Evolutionary conservation across 306 rosid species (phyloP).

Genomic region (Cyamopsis tetragonoloba): DNA sequence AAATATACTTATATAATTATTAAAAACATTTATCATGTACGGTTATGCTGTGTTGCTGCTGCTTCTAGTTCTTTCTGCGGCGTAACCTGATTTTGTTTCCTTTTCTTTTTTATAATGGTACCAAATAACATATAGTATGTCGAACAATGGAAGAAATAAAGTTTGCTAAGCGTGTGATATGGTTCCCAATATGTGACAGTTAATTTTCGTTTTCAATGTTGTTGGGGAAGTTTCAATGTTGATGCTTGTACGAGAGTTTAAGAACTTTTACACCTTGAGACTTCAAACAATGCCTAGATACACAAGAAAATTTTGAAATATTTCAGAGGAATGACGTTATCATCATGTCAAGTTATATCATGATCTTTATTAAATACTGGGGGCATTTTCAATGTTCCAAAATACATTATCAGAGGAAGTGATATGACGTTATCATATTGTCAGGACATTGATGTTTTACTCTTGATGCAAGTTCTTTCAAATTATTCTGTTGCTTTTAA

Average conservation of each 20-base stretch:
- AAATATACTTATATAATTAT: background rate
- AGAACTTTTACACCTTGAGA: background rate
- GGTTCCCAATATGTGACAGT: no score
- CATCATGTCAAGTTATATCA: background rate
- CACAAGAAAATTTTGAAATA: background rate
- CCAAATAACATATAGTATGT: background rate
- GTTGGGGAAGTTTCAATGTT: background rate
- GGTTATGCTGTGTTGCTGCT: constrained; percentile 10
- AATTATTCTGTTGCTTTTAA: background rate
- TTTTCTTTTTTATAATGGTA: background rate
- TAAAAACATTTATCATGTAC: no score
- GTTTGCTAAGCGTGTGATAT: no score
- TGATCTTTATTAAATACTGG: background rate
- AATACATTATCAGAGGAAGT: background rate
- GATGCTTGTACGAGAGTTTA: background rate
- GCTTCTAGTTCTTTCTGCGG: no score
- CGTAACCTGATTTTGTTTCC: background rate
- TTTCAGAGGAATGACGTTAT: background rate
- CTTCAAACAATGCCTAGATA: no score
- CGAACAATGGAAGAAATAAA: no score
- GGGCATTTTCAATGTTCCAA: background rate
- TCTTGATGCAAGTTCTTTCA: constrained; percentile 5
- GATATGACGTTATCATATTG: no score
- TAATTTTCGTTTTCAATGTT: background rate
- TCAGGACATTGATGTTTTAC: constrained; percentile 6